Evolutionary conservation across 441 rosid species (phyloP).

Genomic region (Codiaeum variegatum): DNA sequence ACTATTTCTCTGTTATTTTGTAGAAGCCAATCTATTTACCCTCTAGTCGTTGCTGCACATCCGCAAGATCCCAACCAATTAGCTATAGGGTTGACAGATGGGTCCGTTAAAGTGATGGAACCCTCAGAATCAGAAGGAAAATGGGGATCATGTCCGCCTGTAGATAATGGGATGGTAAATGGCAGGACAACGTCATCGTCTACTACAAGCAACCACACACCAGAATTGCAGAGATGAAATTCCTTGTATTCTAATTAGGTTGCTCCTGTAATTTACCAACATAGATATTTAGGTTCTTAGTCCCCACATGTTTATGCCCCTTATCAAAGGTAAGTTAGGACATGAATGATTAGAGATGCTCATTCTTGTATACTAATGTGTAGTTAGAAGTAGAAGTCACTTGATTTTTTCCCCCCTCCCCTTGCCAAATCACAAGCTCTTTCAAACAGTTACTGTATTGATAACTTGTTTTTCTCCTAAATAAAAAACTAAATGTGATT

Average conservation of each 20-base stretch:
- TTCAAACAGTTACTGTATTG: constrained; percentile 19
- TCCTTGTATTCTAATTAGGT: constrained; percentile 14
- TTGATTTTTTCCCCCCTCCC: not conserved
- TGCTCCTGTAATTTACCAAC: constrained; percentile 22
- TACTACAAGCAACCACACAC: constrained; percentile 69
- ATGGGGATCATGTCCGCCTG: constrained; percentile 70
- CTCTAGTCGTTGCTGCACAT: constrained; percentile 77
- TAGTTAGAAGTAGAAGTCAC: constrained; percentile 16
- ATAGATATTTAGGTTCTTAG: constrained; percentile 28
- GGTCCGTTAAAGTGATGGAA: constrained; percentile 76
- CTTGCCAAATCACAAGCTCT: constrained; percentile 14
- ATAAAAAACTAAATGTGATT: constrained; percentile 21
- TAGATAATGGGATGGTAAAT: constrained; percentile 50
- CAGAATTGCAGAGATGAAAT: constrained; percentile 59
- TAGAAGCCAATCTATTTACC: constrained; percentile 64
- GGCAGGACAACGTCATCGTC: constrained; percentile 66
- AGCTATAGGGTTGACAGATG: constrained; percentile 69
- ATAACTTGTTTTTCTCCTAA: constrained; percentile 8
- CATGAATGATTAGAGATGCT: constrained; percentile 22
- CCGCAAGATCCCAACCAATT: constrained; percentile 75
- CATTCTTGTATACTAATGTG: constrained; percentile 28
- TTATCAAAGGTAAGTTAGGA: constrained; percentile 24
- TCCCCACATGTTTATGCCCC: constrained; percentile 10
- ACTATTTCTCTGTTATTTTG: not conserved
- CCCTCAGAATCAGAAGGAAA: constrained; percentile 67